A percentile compares a stretch with the other conserved stretches of the same genome.
phyloP scores from a whole-genome alignment of 2,329 filamentous ascomycete genomes.

The Apiospora kogelbergensis region DNA sequence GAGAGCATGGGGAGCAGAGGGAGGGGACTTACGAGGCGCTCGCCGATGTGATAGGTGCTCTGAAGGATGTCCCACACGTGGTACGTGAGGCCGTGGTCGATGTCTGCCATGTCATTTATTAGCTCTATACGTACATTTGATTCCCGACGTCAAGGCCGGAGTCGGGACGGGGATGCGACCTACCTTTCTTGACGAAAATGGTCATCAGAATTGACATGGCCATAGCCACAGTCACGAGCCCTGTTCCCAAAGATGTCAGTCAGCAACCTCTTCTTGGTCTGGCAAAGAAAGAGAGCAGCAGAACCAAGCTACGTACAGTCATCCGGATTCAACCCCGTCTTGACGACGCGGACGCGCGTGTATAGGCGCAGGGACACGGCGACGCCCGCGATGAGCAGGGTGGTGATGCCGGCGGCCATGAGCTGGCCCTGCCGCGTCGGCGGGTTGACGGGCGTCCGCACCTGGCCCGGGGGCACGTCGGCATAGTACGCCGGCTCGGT shows the following conservation, averaged over 20 bases:
- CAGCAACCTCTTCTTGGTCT: no score
- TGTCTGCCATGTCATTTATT: conserved; percentile 13
- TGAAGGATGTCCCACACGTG: conserved; percentile 22
- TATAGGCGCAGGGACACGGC: conserved; percentile 17
- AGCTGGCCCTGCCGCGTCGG: conserved; percentile 15
- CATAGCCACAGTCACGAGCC: conserved; percentile 18
- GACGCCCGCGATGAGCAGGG: conserved; percentile 16
- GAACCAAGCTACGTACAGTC: conserved; percentile 14
- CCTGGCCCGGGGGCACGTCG: conserved; percentile 17
- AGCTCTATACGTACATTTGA: neutral
- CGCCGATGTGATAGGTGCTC: conserved; percentile 19
- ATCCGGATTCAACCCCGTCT: conserved; percentile 15
- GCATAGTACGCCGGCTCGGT: conserved; percentile 15
- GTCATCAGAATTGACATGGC: conserved; percentile 19
- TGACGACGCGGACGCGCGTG: conserved; percentile 15
- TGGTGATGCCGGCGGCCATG: conserved; percentile 19
- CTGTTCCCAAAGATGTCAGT: conserved; percentile 10
- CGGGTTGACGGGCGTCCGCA: conserved; percentile 18
- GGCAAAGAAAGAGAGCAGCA: neutral
- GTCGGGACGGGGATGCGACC: neutral
- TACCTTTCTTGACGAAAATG: conserved; percentile 21
- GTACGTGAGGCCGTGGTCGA: conserved; percentile 22
- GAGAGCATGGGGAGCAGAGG: neutral
- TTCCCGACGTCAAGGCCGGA: neutral
- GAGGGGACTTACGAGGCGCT: conserved; percentile 16